Evolutionary conservation across 2,329 filamentous ascomycete species (phyloP).

Genomic region (Aspergillus thermomutatus): DNA sequence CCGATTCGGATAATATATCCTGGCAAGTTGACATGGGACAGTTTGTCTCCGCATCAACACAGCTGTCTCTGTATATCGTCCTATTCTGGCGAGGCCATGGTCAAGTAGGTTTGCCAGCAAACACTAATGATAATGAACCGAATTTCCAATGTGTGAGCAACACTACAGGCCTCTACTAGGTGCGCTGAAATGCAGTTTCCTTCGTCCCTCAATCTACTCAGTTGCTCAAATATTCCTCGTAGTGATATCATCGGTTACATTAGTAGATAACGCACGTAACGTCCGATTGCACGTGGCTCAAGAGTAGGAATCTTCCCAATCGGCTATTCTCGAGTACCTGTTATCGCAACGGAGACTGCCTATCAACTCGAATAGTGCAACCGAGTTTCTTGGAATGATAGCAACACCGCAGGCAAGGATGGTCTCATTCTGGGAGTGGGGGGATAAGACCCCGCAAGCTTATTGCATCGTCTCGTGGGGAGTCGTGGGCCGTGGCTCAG

Average conservation of each 20-base stretch:
- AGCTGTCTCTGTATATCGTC: background rate
- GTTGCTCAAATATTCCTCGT: background rate
- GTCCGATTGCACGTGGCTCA: background rate
- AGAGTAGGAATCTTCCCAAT: too few relatives aligned
- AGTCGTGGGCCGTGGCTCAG: background rate
- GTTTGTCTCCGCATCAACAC: background rate
- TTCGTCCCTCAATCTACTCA: too few relatives aligned
- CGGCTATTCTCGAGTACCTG: background rate
- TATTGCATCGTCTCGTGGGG: background rate
- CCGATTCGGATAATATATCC: background rate
- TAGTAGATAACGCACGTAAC: background rate
- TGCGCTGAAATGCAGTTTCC: too few relatives aligned
- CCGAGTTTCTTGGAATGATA: background rate
- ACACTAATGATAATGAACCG: too few relatives aligned
- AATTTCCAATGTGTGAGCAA: too few relatives aligned
- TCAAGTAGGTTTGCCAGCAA: too few relatives aligned
- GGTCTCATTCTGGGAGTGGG: background rate
- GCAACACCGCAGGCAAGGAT: background rate
- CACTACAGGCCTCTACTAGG: too few relatives aligned
- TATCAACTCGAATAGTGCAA: too few relatives aligned
- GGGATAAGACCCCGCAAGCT: background rate
- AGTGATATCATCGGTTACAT: background rate
- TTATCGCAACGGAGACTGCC: background rate
- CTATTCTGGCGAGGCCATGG: too few relatives aligned
- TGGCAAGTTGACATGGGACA: background rate